These are phyloP conservation scores for Hymenoscyphus salicellus DNA, from an alignment of 2,329 filamentous ascomycete species.

Conservation along the genomic window DNA sequence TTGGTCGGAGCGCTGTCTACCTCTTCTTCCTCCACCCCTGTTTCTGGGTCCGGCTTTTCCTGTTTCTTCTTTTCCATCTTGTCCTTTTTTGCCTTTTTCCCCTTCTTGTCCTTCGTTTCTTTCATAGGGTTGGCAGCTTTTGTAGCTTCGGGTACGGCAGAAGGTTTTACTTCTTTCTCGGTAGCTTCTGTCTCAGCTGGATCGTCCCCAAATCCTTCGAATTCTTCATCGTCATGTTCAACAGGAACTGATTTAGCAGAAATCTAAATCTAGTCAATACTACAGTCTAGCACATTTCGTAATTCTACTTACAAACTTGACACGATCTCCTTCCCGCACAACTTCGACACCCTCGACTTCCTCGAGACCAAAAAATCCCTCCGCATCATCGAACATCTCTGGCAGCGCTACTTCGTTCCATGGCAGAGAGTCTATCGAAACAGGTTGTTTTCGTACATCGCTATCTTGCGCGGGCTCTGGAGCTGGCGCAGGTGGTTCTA, in stretches of 20 bases:
- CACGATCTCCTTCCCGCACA: conserved; percentile 59
- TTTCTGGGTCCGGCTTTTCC: conserved; percentile 29
- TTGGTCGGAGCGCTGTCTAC: conserved; percentile 26
- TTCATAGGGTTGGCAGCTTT: conserved; percentile 35
- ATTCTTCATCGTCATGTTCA: conserved; percentile 52
- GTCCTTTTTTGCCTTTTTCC: conserved; percentile 25
- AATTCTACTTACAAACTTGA: conserved; percentile 51
- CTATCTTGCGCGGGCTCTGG: conserved; percentile 11
- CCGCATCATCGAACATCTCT: conserved; percentile 80
- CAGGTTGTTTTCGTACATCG: conserved; percentile 37
- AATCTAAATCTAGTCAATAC: conserved; percentile 21
- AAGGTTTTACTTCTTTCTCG: conserved; percentile 28
- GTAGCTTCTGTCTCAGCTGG: conserved; percentile 33
- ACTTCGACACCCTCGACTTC: conserved; percentile 90
- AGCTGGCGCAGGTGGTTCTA: conserved; percentile 21
- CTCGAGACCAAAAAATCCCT: conserved; percentile 88
- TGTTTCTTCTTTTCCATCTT: conserved; percentile 33
- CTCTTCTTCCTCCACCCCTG: conserved; percentile 29
- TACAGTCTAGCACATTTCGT: not conserved
- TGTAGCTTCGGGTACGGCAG: conserved; percentile 26
- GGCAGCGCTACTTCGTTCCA: conserved; percentile 65
- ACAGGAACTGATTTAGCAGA: conserved; percentile 27
- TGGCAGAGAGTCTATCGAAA: conserved; percentile 48
- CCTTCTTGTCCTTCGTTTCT: conserved; percentile 31
- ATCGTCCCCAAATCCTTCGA: conserved; percentile 62